Base-by-base conservation (phyloP, 345 rosid genomes). In the Eucalyptus guilfoylei region DNA sequence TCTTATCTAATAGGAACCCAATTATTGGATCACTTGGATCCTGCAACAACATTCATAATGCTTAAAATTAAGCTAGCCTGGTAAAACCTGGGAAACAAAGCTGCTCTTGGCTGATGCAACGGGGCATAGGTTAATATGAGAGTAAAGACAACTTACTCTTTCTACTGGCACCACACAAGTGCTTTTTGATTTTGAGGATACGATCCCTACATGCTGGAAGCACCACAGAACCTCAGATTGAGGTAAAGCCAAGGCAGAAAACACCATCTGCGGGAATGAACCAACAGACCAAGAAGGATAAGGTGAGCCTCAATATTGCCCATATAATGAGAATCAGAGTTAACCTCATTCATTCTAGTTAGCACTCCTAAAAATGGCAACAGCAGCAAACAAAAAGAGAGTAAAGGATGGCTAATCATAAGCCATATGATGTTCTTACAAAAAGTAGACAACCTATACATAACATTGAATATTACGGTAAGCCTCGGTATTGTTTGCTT, bases 11-110 rank as follows among this genome's bases (percentile, higher is more conserved):
- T 87, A 98, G 93, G 93, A 96, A 98, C 89, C 98, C 99, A 90
- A 95, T 94, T 90, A 97, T 97, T 90, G 99, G 99, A 93, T 98
- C 99, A 95, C 91, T 96, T 93, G 97, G 99, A 94, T 98, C 99
- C 99, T 96, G 91, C 91, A 91, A 85, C 26, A 52, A 87, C 91
- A 91, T 90, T 88, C 83, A 86, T 86, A 86, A 37, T 49, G 85
- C 34, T 90, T 88, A 50, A 88, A 90, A 44, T n/a, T 72, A 72
- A 89, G 52, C 88, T 14, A 64, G 37, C 37, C 69, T 7, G 76
- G 76, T n/a, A 64, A 6, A 64, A n/a, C 76, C 76, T 64, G 37
- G 76, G 76, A 64, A 64, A 64, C 37, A n/a, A n/a, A 64, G 37
- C 76, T 64, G 7, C 19, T 15, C 60, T 60, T 42, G 52, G 24